phyloP scores from a whole-genome alignment of 805 yeast genomes.

The Spathaspora passalidarum region DNA sequence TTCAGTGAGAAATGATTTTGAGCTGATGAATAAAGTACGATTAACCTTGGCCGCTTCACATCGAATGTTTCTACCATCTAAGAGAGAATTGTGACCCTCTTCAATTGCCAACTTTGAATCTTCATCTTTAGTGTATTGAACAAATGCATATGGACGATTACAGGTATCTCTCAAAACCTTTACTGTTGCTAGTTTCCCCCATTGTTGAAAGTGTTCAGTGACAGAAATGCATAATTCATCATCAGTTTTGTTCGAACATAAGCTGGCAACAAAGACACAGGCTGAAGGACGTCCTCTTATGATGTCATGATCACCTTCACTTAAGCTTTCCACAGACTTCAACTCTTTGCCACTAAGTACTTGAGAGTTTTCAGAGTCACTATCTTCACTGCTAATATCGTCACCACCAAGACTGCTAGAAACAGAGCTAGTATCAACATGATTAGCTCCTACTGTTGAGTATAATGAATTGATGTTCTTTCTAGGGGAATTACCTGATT shows the following conservation, averaged over 20 bases:
- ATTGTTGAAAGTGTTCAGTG: conserved; percentile 60
- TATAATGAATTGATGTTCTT: conserved; percentile 8
- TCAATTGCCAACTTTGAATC: conserved; percentile 69
- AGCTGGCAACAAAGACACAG: conserved; percentile 85
- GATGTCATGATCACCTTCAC: background rate
- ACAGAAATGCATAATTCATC: conserved; percentile 71
- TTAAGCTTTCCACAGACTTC: background rate
- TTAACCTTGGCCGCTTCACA: conserved; percentile 92
- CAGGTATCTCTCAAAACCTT: conserved; percentile 81
- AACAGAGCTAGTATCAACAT: conserved; percentile 3
- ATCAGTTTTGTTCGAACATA: conserved; percentile 62
- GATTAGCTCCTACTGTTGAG: conserved; percentile 4
- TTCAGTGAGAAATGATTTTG: conserved; percentile 20
- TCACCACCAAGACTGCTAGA: conserved; percentile 1
- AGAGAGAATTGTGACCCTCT: conserved; percentile 62
- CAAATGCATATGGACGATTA: conserved; percentile 88
- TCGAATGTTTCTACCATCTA: conserved; percentile 75
- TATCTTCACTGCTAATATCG: background rate
- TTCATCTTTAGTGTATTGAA: conserved; percentile 69
- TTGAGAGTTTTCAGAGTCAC: background rate
- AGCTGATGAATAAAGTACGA: conserved; percentile 68
- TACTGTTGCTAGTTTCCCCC: conserved; percentile 70
- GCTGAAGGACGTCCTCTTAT: conserved; percentile 71
- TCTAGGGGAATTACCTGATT: conserved; percentile 3
- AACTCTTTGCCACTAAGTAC: background rate